Conservation (phyloP, 2,329 filamentous ascomycete species). For the Stachybotrys chlorohalonatus region DNA sequence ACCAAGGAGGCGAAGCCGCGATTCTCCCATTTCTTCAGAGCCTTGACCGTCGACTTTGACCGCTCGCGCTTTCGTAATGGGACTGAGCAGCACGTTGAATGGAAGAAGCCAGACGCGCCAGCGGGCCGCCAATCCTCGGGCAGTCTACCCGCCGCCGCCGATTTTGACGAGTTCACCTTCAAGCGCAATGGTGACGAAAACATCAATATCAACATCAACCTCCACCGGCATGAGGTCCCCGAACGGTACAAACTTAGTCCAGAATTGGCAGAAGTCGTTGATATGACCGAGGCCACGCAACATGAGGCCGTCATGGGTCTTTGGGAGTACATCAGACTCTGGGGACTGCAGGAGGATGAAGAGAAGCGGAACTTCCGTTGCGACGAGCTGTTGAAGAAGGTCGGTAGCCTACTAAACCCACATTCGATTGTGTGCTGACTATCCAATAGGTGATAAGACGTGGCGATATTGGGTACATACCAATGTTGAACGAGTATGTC, state of each 20-base stretch:
- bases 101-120: constrained; percentile 69
- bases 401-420: constrained; percentile 31
- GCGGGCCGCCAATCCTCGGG: constrained; percentile 34
- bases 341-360: constrained; percentile 84
- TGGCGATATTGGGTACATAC: constrained; percentile 75
- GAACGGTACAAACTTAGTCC: constrained; percentile 77
- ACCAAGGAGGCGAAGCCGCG: constrained; percentile 37
- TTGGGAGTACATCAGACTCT: constrained; percentile 88
- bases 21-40: constrained; percentile 74
- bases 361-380: constrained; percentile 90
- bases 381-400: constrained; percentile 70
- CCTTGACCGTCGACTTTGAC: constrained; percentile 68
- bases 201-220: constrained; percentile 79
- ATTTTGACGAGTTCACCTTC: constrained; percentile 88
- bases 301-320: constrained; percentile 83
- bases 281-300: constrained; percentile 78
- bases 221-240: constrained; percentile 74
- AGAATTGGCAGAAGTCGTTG: constrained; percentile 72
- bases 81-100: constrained; percentile 59
- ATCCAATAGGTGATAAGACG: constrained; percentile 56
- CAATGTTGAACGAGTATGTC: constrained; percentile 73
- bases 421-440: background rate
- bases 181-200: constrained; percentile 90
- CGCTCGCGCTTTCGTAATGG: constrained; percentile 47
- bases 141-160: constrained; percentile 47